A percentile compares a stretch with the other conserved stretches of the same genome.
Evolutionary conservation across 106 monocot species (phyloP).

Genomic region (Posidonia australis): DNA sequence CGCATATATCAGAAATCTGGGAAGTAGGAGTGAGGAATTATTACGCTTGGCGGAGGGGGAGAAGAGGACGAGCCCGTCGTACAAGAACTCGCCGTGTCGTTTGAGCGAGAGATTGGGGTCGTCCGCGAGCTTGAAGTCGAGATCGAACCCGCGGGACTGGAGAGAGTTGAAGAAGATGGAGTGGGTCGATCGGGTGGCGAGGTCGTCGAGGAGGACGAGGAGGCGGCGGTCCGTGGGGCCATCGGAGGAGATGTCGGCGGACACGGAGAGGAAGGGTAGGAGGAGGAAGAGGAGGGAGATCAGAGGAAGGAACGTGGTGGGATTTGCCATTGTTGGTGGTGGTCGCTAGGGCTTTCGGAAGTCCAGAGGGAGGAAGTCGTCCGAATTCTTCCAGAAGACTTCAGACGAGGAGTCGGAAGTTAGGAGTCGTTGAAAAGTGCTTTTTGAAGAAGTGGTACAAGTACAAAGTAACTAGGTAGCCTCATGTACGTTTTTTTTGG

Average conservation of each 20-base stretch:
- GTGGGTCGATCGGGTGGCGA: conserved; percentile 70
- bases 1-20: background rate
- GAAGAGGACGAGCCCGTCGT: conserved; percentile 73
- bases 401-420: too few relatives aligned
- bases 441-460: too few relatives aligned
- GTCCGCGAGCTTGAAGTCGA: conserved; percentile 69
- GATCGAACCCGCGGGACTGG: conserved; percentile 52
- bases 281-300: background rate
- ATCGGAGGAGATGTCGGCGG: conserved; percentile 1
- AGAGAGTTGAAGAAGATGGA: conserved; percentile 79
- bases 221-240: conserved; percentile 47
- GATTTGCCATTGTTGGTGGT: background rate
- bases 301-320: background rate
- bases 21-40: background rate
- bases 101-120: conserved; percentile 62
- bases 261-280: conserved; percentile 12
- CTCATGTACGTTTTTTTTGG: too few relatives aligned
- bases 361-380: too few relatives aligned
- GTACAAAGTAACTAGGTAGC: too few relatives aligned
- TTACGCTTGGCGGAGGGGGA: conserved; percentile 58
- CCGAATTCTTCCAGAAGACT: too few relatives aligned
- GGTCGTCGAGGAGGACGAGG: conserved; percentile 85
- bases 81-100: conserved; percentile 68
- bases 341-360: too few relatives aligned
- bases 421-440: too few relatives aligned